Base-by-base conservation (phyloP, 495 filamentous ascomycete genomes). In the Daldinia decipiens region DNA sequence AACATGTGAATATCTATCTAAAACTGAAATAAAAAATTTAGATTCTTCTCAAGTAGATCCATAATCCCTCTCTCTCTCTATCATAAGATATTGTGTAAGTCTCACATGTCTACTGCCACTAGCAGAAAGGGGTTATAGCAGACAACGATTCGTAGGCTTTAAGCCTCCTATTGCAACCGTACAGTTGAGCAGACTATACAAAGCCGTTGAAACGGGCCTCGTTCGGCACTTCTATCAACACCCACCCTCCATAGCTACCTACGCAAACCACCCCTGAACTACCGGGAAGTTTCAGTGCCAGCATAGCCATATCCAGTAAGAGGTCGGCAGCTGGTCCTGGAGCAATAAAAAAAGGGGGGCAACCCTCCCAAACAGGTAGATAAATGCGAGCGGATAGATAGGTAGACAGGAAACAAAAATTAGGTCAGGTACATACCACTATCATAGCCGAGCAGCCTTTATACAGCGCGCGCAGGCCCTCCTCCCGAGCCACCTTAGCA, bases 371-470 rank as follows among this genome's bases (percentile, higher is more conserved):
- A 47, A 47, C 8, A 21, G 43, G 43, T 47, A 47, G 43, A 47
- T 47, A 24, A 47, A 47, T 3, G 43, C 43, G 43, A 47, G 43
- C 43, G 34, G 34, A 36, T 36, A 36, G 34, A 40, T 40, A 45
- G 5, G 8, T 19, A 50, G 32, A 36, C 39, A 40, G 15, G 55
- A 27, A 36, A 52, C 17, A 53, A 32, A 19, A 40, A 50, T 65
- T 3, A 26, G 1, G 26, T 65, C 3, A 62, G 19, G 13, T 24
- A 79, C 79, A 29, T 80, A 83, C 82, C 47, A 90, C 78, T 53
- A 91, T 80, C 29, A 91, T 82, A 54, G 86, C 85, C 27, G 84
- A 84, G 68, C 88, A 91, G 19, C 88, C 88, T 62, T 87, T 91
- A 70, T 91, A 91, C 31, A 91, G 70, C 9, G 88, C 87, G 21